A percentile compares a stretch with the other conserved stretches of the same genome.
Conservation (phyloP, 768 basidiomycete species). For the Lactarius indigo region DNA sequence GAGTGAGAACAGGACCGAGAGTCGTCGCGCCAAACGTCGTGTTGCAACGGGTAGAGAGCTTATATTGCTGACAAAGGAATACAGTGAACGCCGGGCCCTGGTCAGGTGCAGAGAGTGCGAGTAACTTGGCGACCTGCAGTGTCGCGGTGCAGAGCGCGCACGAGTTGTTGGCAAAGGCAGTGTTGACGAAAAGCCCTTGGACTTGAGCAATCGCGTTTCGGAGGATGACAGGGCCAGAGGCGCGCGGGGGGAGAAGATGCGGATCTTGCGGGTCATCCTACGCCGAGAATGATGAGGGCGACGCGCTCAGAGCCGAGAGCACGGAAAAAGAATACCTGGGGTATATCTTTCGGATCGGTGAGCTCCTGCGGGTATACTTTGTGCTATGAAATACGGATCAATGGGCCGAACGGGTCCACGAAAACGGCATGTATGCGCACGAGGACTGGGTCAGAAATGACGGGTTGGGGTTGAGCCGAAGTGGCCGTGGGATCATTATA, state of each 20-base stretch:
- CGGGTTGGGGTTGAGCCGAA: conserved; percentile 69
- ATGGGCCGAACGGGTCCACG: neutral
- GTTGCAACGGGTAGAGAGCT: conserved; percentile 46
- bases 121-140: conserved; percentile 61
- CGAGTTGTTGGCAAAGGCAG: conserved; percentile 48
- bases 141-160: conserved; percentile 61
- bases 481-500: conserved; percentile 74
- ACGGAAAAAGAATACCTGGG: conserved; percentile 36
- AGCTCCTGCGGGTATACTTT: conserved; percentile 54
- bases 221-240: conserved; percentile 45
- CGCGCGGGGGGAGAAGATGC: conserved; percentile 59
- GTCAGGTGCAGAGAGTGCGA: conserved; percentile 59
- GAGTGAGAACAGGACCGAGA: conserved; percentile 61
- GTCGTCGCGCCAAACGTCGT: conserved; percentile 44
- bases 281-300: neutral
- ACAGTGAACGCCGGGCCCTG: conserved; percentile 56
- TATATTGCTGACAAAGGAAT: conserved; percentile 56
- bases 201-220: conserved; percentile 54
- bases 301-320: neutral
- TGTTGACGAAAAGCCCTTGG: conserved; percentile 49
- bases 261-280: conserved; percentile 59
- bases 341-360: conserved; percentile 60
- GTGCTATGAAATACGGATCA: conserved; percentile 39
- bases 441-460: conserved; percentile 67
- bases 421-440: conserved; percentile 34